Base-by-base conservation (phyloP, 495 filamentous ascomycete species). In the Recurvomyces mirabilis region DNA sequence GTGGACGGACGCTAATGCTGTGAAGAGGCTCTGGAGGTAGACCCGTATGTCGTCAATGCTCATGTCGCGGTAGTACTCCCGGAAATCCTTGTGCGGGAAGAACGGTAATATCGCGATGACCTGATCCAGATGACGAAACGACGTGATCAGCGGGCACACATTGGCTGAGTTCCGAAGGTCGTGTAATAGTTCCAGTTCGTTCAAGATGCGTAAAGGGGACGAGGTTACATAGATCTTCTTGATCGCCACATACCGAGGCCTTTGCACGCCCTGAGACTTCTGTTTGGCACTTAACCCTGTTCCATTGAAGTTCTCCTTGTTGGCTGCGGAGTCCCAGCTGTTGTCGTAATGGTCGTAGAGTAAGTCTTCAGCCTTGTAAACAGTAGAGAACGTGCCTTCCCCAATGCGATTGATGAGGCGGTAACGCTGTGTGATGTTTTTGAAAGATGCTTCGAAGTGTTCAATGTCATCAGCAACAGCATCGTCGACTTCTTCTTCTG, bases 211-310 rank as follows among this genome's bases (percentile, higher is more conserved):
- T 22, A 76, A 67, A 1, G 91, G 91, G 30, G 86, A 93, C 55
- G 86, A 93, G 2, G 91, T 99, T 41, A 95, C 91, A 59, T 96
- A 96, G 51, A 99, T 96, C 64, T 96, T 96, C 65, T 99, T 99
- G 61, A 99, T 80, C 19, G 91, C 91, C 30, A 99, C 91, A 56
- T 79, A 95, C 56, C 79, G 83, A 14, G 81, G 73, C 26, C 40
- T 55, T 42, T 37, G 42, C 40, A 20, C 40, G 61, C 60, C 32
- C 4, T 74, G 53, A 2, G 76, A 74, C 14, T 79, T 78, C 15
- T 47, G 35, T 38, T 47, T 46, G 4, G 20, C 11, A 2, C 7
- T 31, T 18, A 20, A 39, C 25, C 76, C 72, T 42, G 63, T 61
- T 77, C 72, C 85, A 58, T 75, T 72, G 20, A 65, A 56, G 31